A percentile compares a stretch with the other conserved stretches of the same genome.
Conservation (phyloP, 1,284 basidiomycete species). For the Paramarasmius palmivorus region DNA sequence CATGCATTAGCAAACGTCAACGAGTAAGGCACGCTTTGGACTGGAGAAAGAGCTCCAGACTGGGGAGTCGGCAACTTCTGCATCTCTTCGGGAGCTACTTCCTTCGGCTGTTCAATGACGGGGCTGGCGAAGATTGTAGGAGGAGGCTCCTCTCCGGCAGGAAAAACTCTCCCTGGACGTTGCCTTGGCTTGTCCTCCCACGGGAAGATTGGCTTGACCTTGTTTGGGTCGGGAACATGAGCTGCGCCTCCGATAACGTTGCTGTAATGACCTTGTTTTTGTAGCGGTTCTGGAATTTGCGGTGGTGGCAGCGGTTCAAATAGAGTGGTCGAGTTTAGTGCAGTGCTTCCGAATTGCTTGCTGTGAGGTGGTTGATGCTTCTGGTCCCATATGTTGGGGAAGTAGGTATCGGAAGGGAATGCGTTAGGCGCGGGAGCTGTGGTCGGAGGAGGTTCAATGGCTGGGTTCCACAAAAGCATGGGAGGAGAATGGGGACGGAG, state of each 20-base stretch:
- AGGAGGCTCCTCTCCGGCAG: conserved; percentile 62
- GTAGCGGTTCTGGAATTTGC: conserved; percentile 59
- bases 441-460: conserved; percentile 72
- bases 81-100: conserved; percentile 28
- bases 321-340: conserved; percentile 43
- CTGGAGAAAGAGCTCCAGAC: conserved; percentile 27
- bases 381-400: conserved; percentile 74
- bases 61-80: conserved; percentile 22
- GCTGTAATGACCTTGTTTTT: conserved; percentile 63
- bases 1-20: conserved; percentile 78
- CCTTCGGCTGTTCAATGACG: conserved; percentile 31
- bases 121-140: conserved; percentile 49
- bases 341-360: conserved; percentile 25
- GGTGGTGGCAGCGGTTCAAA: conserved; percentile 61
- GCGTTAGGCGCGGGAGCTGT: conserved; percentile 47
- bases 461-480: conserved; percentile 67
- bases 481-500: conserved; percentile 60
- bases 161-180: conserved; percentile 74
- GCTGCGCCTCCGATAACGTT: conserved; percentile 50
- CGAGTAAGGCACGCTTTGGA: conserved; percentile 51
- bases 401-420: conserved; percentile 71
- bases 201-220: conserved; percentile 85
- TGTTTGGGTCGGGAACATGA: conserved; percentile 68
- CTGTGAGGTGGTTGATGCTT: conserved; percentile 36
- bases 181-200: conserved; percentile 82